phyloP scores from a whole-genome alignment of 805 yeast genomes.

The Zygosaccharomyces siamensis region DNA sequence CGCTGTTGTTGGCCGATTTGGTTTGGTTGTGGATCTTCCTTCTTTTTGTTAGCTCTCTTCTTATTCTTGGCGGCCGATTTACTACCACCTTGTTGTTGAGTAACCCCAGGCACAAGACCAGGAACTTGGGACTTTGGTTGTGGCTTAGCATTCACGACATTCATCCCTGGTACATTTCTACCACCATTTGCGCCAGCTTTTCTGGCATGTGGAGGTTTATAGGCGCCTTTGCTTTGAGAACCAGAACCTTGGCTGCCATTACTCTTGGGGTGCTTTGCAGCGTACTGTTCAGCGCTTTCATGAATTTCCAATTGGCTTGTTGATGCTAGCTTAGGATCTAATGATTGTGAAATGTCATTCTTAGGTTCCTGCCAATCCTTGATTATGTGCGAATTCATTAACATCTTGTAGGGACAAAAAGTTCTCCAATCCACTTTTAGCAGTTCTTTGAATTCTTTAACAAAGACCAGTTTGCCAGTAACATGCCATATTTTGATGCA shows the following conservation, averaged over 20 bases:
- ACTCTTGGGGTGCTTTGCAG: constrained; percentile 36
- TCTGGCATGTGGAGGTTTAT: constrained; percentile 95
- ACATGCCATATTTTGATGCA: constrained; percentile 93
- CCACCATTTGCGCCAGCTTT: constrained; percentile 36
- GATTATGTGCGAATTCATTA: constrained; percentile 33
- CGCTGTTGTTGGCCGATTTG: constrained; percentile 12
- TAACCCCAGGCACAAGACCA: constrained; percentile 34
- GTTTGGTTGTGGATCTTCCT: constrained; percentile 58
- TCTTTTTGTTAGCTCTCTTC: constrained; percentile 67
- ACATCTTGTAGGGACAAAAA: constrained; percentile 26
- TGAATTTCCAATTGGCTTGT: constrained; percentile 61
- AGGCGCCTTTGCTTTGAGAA: constrained; percentile 69
- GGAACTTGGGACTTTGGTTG: constrained; percentile 45
- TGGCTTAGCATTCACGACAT: constrained; percentile 25
- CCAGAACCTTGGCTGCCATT: constrained; percentile 21
- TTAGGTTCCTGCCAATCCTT: constrained; percentile 19
- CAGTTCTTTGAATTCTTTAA: constrained; percentile 77
- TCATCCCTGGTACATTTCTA: constrained; percentile 26
- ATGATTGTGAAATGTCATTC: constrained; percentile 37
- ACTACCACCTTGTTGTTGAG: constrained; percentile 10
- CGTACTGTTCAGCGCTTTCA: constrained; percentile 57
- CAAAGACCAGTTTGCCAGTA: constrained; percentile 72
- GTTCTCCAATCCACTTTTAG: constrained; percentile 83
- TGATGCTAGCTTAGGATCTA: constrained; percentile 45
- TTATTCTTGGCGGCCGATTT: constrained; percentile 49